These are phyloP conservation scores for Auriscalpium vulgare DNA, from an alignment of 768 basidiomycete species.

Conservation along the genomic window DNA sequence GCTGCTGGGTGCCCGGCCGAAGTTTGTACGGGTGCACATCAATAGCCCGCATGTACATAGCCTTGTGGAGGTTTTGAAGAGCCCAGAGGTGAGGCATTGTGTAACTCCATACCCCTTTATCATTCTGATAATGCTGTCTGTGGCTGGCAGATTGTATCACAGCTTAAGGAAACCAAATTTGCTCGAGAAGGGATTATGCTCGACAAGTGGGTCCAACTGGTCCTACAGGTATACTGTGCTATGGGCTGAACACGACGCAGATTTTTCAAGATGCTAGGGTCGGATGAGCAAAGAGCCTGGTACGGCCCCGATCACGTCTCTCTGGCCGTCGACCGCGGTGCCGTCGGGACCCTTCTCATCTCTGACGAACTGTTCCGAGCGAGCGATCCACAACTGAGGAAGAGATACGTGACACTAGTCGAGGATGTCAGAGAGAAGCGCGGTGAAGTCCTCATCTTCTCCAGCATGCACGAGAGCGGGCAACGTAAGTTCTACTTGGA, in stretches of 20 bases:
- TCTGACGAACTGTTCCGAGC: conserved; percentile 92
- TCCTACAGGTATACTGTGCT: background rate
- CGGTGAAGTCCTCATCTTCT: conserved; percentile 93
- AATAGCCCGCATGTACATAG: conserved; percentile 95
- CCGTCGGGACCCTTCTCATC: conserved; percentile 89
- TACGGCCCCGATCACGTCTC: conserved; percentile 94
- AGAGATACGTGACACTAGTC: conserved; percentile 79
- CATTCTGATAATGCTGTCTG: background rate
- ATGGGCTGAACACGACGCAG: conserved; percentile 30
- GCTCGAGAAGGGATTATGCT: conserved; percentile 87
- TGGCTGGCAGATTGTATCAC: conserved; percentile 48
- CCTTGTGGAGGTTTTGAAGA: conserved; percentile 87
- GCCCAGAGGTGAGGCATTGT: conserved; percentile 65
- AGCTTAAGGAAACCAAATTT: conserved; percentile 92
- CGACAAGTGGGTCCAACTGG: conserved; percentile 52
- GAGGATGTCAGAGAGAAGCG: conserved; percentile 85
- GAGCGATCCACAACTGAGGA: conserved; percentile 68
- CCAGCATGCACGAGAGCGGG: conserved; percentile 99
- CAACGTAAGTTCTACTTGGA: conserved; percentile 61
- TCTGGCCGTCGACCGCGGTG: conserved; percentile 87
- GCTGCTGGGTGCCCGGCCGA: conserved; percentile 71
- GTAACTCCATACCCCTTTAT: background rate
- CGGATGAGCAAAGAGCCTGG: conserved; percentile 95
- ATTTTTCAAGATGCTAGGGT: conserved; percentile 96
- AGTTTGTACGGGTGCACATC: conserved; percentile 85